Conservation (phyloP, 768 basidiomycete species). For the Gymnopilus junonius region DNA sequence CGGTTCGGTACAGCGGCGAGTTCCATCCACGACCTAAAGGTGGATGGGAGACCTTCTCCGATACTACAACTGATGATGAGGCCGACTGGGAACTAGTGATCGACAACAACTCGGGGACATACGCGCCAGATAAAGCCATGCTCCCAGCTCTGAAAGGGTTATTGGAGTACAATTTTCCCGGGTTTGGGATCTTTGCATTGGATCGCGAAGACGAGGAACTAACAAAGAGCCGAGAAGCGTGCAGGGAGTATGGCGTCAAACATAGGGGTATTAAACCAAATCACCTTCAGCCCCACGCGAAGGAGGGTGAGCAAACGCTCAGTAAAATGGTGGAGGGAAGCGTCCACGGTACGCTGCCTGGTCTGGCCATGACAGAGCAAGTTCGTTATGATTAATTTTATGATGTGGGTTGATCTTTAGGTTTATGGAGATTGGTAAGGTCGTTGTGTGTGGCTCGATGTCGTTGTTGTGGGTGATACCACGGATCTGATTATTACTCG, state of each 20-base stretch:
- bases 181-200: conserved; percentile 58
- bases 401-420: not conserved
- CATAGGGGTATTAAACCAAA: conserved; percentile 61
- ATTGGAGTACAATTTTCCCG: conserved; percentile 76
- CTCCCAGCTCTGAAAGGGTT: conserved; percentile 64
- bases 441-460: not conserved
- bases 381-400: not conserved
- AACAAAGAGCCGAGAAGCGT: conserved; percentile 64
- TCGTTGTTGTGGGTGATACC: not conserved
- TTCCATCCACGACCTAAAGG: conserved; percentile 76
- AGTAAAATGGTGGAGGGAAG: conserved; percentile 13
- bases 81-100: conserved; percentile 83
- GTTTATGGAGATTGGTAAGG: not conserved
- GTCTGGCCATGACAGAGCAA: not conserved
- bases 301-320: conserved; percentile 58
- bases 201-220: conserved; percentile 60
- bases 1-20: conserved; percentile 77
- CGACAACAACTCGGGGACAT: conserved; percentile 88
- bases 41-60: conserved; percentile 69
- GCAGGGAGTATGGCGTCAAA: conserved; percentile 65
- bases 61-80: conserved; percentile 53
- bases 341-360: conserved; percentile 1
- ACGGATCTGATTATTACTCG: not conserved
- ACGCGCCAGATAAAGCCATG: conserved; percentile 69
- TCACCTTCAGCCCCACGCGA: conserved; percentile 67